Evolutionary conservation across 805 yeast species (phyloP).

Genomic region (Metschnikowia bowlesiae): DNA sequence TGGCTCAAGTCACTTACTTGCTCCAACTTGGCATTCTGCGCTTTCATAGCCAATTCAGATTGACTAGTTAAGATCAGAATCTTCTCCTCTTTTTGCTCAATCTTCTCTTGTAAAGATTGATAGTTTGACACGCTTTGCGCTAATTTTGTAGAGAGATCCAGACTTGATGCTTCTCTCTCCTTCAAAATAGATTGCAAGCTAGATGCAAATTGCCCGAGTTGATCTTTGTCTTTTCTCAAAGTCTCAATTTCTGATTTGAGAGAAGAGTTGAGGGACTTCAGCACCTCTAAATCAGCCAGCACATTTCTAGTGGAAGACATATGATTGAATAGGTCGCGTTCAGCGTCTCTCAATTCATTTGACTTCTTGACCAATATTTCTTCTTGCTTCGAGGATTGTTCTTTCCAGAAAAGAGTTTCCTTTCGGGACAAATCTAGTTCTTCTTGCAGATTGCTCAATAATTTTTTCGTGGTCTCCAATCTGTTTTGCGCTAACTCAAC

Average conservation of each 20-base stretch:
- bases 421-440: constrained; percentile 27
- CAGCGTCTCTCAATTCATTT: constrained; percentile 54
- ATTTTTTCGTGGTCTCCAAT: constrained; percentile 37
- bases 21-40: constrained; percentile 49
- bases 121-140: constrained; percentile 46
- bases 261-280: constrained; percentile 46
- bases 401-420: constrained; percentile 37
- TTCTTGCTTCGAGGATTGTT: constrained; percentile 40
- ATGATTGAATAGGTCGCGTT: constrained; percentile 39
- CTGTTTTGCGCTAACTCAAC: constrained; percentile 51
- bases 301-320: constrained; percentile 46
- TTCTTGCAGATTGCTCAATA: constrained; percentile 24
- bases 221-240: constrained; percentile 54
- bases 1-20: constrained; percentile 53
- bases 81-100: constrained; percentile 52
- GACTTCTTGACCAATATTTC: constrained; percentile 24
- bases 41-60: constrained; percentile 48
- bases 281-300: constrained; percentile 50
- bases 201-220: constrained; percentile 52
- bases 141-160: constrained; percentile 48
- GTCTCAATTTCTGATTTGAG: constrained; percentile 49
- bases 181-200: constrained; percentile 57
- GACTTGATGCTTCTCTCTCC: constrained; percentile 54
- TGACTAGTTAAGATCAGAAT: constrained; percentile 52
- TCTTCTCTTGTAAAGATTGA: constrained; percentile 39